A percentile compares a stretch with the other conserved stretches of the same genome.
phyloP scores from a whole-genome alignment of 2,329 filamentous ascomycete species.

The Peltaster fructicola region DNA sequence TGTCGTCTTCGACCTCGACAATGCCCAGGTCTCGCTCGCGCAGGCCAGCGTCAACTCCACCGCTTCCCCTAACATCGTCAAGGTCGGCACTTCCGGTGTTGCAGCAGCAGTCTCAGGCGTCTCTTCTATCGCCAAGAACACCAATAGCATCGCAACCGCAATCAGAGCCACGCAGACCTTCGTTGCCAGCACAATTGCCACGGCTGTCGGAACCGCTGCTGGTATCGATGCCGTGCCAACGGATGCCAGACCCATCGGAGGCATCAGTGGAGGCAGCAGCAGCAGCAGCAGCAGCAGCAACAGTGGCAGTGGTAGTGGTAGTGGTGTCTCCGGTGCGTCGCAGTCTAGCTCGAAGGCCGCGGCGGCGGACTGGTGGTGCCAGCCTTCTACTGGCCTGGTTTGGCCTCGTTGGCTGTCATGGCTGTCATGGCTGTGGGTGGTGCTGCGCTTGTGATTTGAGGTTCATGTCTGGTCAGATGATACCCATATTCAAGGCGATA shows the following conservation, averaged over 20 bases:
- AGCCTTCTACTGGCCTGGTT: too few species aligned
- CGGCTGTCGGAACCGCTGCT: slow-evolving; percentile 15
- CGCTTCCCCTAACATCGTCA: slow-evolving; percentile 8
- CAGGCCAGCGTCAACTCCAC: slow-evolving; percentile 14
- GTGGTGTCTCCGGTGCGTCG: too few species aligned
- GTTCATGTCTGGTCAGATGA: too few species aligned
- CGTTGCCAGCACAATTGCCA: slow-evolving; percentile 8
- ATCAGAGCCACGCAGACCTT: slow-evolving; percentile 9
- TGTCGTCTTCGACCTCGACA: slow-evolving; percentile 20
- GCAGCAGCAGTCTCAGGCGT: slow-evolving; percentile 11
- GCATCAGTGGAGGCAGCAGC: slow-evolving; percentile 1
- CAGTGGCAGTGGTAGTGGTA: neutral
- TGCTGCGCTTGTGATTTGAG: too few species aligned
- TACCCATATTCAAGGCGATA: too few species aligned
- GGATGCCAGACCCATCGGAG: slow-evolving; percentile 8
- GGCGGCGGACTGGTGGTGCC: too few species aligned
- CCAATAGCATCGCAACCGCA: slow-evolving; percentile 8
- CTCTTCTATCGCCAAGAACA: slow-evolving; percentile 6
- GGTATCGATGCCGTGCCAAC: slow-evolving; percentile 15
- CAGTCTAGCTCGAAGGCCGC: too few species aligned
- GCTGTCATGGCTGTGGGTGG: too few species aligned
- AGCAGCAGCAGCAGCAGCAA: neutral
- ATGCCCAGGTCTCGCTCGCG: slow-evolving; percentile 17
- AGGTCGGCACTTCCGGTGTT: slow-evolving; percentile 13
- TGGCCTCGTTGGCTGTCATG: too few species aligned